These are phyloP conservation scores for Phialophora expanda DNA, from an alignment of 2,329 filamentous ascomycete species.

Conservation along the genomic window DNA sequence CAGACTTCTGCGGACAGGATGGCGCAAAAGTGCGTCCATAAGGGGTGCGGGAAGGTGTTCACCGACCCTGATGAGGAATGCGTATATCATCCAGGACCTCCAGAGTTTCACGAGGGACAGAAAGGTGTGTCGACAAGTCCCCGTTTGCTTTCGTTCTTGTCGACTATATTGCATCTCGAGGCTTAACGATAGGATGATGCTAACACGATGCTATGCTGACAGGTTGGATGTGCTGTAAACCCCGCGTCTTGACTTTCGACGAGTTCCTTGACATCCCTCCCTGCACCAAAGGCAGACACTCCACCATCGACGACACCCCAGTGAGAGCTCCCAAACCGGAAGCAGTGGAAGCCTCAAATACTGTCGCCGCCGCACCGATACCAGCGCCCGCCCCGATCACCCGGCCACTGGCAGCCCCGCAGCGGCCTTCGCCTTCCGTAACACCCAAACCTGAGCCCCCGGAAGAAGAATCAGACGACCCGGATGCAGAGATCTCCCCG, in stretches of 20 bases:
- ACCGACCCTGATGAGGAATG: constrained; percentile 82
- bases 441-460: constrained; percentile 65
- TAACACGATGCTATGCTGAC: constrained; percentile 19
- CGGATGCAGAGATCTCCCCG: constrained; percentile 71
- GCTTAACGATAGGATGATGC: neutral
- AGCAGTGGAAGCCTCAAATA: constrained; percentile 34
- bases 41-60: constrained; percentile 90
- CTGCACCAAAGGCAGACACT: constrained; percentile 92
- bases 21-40: constrained; percentile 82
- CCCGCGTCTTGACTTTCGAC: constrained; percentile 94
- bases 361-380: constrained; percentile 27
- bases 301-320: constrained; percentile 77
- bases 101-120: constrained; percentile 95
- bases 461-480: constrained; percentile 88
- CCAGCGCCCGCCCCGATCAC: constrained; percentile 32
- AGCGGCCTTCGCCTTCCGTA: constrained; percentile 45
- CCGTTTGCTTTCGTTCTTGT: neutral
- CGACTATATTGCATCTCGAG: neutral
- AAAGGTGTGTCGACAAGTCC: constrained; percentile 69
- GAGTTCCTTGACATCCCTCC: constrained; percentile 93
- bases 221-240: constrained; percentile 99
- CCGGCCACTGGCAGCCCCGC: constrained; percentile 41
- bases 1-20: constrained; percentile 10
- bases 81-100: constrained; percentile 89
- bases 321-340: constrained; percentile 47